phyloP scores from a whole-genome alignment of 768 basidiomycete genomes.

The Strobilomyces echinocephalus region DNA sequence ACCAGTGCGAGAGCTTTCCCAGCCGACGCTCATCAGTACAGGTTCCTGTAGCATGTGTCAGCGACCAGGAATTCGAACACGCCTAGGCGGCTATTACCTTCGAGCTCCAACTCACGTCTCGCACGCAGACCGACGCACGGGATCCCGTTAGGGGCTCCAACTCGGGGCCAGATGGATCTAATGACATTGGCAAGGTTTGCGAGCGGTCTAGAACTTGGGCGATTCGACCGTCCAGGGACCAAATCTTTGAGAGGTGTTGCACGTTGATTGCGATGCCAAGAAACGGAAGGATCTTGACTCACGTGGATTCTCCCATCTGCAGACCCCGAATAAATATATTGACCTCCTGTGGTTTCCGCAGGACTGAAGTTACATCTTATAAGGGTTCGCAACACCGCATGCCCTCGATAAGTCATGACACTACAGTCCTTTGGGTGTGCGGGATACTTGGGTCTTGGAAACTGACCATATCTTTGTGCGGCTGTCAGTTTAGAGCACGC shows the following conservation, averaged over 20 bases:
- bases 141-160: slow-evolving; percentile 27
- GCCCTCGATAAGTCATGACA: slow-evolving; percentile 94
- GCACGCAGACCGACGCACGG: slow-evolving; percentile 54
- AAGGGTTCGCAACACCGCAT: slow-evolving; percentile 83
- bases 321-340: slow-evolving; percentile 94
- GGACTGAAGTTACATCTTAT: slow-evolving; percentile 98
- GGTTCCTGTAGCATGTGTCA: slow-evolving; percentile 55
- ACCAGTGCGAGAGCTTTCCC: slow-evolving; percentile 56
- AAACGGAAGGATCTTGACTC: slow-evolving; percentile 19
- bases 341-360: slow-evolving; percentile 81
- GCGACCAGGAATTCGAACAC: not conserved
- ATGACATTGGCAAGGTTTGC: slow-evolving; percentile 62
- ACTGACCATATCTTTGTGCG: slow-evolving; percentile 51
- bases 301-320: slow-evolving; percentile 84
- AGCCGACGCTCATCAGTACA: slow-evolving; percentile 86
- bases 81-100: slow-evolving; percentile 40
- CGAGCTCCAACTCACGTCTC: slow-evolving; percentile 95
- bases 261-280: slow-evolving; percentile 1
- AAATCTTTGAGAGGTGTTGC: slow-evolving; percentile 54
- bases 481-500: slow-evolving; percentile 8
- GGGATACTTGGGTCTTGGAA: slow-evolving; percentile 54
- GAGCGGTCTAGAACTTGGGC: slow-evolving; percentile 82
- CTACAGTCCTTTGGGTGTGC: slow-evolving; percentile 89
- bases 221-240: slow-evolving; percentile 87
- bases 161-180: slow-evolving; percentile 68